These are phyloP conservation scores for Clitoria ternatea DNA, from an alignment of 306 rosid species.

Conservation along the genomic window DNA sequence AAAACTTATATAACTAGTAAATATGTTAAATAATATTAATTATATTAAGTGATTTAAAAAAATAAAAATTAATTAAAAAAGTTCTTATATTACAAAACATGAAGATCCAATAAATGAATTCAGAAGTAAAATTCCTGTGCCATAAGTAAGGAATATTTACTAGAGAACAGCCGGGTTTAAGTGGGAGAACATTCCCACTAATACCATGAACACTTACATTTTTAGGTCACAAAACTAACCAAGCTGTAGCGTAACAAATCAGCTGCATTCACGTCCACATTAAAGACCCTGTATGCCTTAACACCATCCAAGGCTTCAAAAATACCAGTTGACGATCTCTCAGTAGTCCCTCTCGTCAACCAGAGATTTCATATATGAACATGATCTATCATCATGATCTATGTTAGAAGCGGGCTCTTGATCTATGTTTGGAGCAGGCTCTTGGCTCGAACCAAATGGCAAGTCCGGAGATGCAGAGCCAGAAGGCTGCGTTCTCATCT, in stretches of 20 bases:
- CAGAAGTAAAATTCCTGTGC: neutral
- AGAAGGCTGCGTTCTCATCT: slow-evolving; percentile 83
- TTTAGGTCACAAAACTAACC: neutral
- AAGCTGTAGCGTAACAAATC: too few species aligned
- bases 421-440: slow-evolving; percentile 57
- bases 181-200: neutral
- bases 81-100: too few species aligned
- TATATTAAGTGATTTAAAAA: too few species aligned
- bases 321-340: slow-evolving; percentile 52
- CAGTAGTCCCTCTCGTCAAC: slow-evolving; percentile 74
- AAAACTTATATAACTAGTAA: too few species aligned
- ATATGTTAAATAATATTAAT: too few species aligned
- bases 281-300: slow-evolving; percentile 50
- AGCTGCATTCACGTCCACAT: too few species aligned
- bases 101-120: neutral
- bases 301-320: slow-evolving; percentile 47
- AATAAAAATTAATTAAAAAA: too few species aligned
- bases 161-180: neutral
- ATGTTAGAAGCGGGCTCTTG: slow-evolving; percentile 58
- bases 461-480: slow-evolving; percentile 57
- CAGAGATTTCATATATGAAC: slow-evolving; percentile 61
- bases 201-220: neutral
- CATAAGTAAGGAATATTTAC: neutral
- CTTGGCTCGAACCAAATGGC: slow-evolving; percentile 60
- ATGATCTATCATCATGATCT: slow-evolving; percentile 65